These are phyloP conservation scores for Castanea sativa DNA, from an alignment of 306 rosid species.

Conservation along the genomic window DNA sequence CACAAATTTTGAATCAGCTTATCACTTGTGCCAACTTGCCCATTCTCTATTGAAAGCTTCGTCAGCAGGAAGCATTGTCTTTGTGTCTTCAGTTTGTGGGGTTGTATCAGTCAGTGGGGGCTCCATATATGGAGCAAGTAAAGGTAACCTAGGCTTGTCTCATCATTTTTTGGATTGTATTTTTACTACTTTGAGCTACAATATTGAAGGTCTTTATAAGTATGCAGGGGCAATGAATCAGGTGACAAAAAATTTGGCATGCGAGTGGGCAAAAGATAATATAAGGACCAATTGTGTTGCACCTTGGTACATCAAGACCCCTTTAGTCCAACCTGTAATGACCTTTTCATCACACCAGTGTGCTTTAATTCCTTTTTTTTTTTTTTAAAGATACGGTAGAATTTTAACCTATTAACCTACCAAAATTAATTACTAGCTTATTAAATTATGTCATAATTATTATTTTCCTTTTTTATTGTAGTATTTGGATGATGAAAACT, in stretches of 20 bases:
- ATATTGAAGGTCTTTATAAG: neutral
- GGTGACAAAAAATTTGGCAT: constrained; percentile 10
- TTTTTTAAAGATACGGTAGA: no score
- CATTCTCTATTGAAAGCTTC: constrained; percentile 16
- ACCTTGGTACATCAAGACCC: constrained; percentile 44
- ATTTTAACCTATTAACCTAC: no score
- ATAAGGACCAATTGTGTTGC: constrained; percentile 53
- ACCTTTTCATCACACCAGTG: neutral
- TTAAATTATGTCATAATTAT: neutral
- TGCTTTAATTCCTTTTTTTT: neutral
- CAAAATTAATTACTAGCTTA: neutral
- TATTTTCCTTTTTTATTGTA: neutral
- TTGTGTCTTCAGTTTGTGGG: constrained; percentile 20
- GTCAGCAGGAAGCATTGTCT: constrained; percentile 30
- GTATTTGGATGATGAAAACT: constrained; percentile 11
- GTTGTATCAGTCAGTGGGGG: neutral
- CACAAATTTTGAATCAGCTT: no score
- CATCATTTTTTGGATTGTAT: no score
- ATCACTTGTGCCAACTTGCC: no score
- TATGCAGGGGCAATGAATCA: constrained; percentile 53
- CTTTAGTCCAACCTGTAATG: constrained; percentile 13
- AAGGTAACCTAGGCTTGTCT: constrained; percentile 21
- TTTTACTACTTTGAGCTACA: no score
- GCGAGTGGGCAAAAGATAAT: constrained; percentile 65
- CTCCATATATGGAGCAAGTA: constrained; percentile 32